A percentile compares a stretch with the other conserved stretches of the same genome.
Evolutionary conservation across 257 asterid genomes (phyloP).

Genomic region (Solanum pinnatisectum): DNA sequence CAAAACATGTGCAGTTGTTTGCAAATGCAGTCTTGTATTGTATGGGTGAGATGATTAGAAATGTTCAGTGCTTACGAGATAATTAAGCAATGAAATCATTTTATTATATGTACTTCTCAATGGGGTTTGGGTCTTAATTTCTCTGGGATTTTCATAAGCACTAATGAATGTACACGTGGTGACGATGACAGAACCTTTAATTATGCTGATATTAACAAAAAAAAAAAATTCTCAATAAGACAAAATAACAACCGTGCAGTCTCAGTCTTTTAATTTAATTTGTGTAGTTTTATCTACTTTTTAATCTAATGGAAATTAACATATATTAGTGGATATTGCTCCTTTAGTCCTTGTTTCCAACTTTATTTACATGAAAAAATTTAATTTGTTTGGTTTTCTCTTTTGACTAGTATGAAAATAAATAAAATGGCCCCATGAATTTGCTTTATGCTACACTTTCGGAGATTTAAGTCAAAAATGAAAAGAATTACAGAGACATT

Average conservation of each 20-base stretch:
- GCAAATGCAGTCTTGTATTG: slow-evolving; percentile 21
- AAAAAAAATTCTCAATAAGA: background rate
- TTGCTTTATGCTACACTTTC: background rate
- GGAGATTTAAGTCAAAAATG: background rate
- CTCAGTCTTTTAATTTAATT: background rate
- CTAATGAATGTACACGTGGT: background rate
- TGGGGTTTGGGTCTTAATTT: background rate
- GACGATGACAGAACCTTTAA: background rate
- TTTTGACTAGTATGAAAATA: background rate
- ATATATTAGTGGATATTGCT: background rate
- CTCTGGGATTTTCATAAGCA: background rate
- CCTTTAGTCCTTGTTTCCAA: background rate
- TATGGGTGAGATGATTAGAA: slow-evolving; percentile 59
- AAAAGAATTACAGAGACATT: background rate
- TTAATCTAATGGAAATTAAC: background rate
- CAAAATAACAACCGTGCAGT: background rate
- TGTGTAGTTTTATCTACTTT: background rate
- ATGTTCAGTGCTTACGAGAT: slow-evolving; percentile 56
- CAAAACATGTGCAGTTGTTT: slow-evolving; percentile 51
- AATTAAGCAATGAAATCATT: slow-evolving; percentile 58
- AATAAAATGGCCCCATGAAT: background rate
- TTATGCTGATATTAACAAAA: background rate
- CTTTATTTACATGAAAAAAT: background rate
- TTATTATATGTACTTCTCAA: slow-evolving; percentile 1
- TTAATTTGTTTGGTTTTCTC: background rate